Evolutionary conservation across 257 asterid genomes (phyloP).

Genomic region (Solanum neorickii): DNA sequence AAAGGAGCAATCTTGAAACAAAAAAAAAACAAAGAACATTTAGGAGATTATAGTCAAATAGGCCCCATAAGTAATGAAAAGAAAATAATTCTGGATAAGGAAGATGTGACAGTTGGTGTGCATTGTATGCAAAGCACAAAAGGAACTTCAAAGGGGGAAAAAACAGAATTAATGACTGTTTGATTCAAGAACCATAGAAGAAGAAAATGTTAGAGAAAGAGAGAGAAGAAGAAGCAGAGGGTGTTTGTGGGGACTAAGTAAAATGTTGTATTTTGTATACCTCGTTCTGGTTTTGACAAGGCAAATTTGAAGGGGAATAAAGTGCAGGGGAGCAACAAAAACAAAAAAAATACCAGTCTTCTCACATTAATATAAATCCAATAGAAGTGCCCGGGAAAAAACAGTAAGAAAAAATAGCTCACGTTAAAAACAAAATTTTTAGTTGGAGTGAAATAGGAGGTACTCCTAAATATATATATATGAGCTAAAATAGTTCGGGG

Average conservation of each 20-base stretch:
- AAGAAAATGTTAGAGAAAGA: neutral
- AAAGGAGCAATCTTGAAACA: neutral
- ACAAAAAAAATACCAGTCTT: constrained; percentile 1
- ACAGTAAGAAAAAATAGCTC: neutral
- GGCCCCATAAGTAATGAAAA: constrained; percentile 11
- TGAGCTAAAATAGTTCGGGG: neutral
- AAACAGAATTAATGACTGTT: constrained; percentile 10
- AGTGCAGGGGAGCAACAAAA: constrained; percentile 34
- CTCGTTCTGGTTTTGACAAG: constrained; percentile 43
- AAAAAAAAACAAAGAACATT: neutral
- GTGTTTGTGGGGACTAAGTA: neutral
- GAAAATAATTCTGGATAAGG: constrained; percentile 10
- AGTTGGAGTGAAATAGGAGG: neutral
- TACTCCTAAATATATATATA: neutral
- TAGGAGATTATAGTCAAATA: neutral
- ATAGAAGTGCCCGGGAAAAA: constrained; percentile 10
- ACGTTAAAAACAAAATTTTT: neutral
- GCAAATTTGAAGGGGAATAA: constrained; percentile 71
- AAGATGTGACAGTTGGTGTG: constrained; percentile 17
- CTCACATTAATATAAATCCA: constrained; percentile 9
- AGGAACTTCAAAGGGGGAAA: constrained; percentile 2
- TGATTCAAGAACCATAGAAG: neutral
- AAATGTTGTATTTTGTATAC: constrained; percentile 17
- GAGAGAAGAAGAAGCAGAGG: neutral
- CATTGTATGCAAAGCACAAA: constrained; percentile 16